Evolutionary conservation across 352 stramenopile genomes (phyloP), one percentile per base, ranked within the genome.

Genomic region (Thraustochytrium sp.): DNA sequence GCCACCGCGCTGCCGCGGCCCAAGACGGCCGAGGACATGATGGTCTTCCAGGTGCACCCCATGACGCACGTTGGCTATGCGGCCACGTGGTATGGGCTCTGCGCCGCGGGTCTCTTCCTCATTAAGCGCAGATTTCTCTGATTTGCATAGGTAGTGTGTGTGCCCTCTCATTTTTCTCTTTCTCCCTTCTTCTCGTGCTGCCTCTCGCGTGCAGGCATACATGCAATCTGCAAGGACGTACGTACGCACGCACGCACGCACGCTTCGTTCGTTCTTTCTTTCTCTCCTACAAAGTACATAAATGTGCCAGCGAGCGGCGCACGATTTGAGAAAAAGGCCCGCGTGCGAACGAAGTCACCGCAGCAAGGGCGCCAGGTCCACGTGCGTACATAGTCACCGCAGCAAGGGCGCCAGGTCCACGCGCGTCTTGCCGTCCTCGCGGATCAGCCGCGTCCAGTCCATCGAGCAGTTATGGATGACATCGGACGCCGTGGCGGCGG

Each of bases 81-180:
- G 26, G 72, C 73, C 18, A 85, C 82, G 11, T 85, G 82, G 82
- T 84, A 59, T 49, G 72, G 72, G 11, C 40, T 85, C 44, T 82
- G 73, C 38, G 38, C 36, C n/a, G 62, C 82, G 16, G 82, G 46
- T 2, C 56, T 84, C 34, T 29, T 68, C 23, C 48, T 85, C 26
- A 65, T 74, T 23, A 13, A 40, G 29, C 34, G 51, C 11, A 21
- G 75, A 8, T 84, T 84, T 34, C 49, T 84, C 75, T 13, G 34
- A n/a, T 21, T 11, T 5, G 44, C 8, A n/a, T 37, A 36, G 5
- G 34, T 21, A 63, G 5, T 11, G n/a, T 23, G 48, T 55, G 16
- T 55, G 48, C 48, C 16, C n/a, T 55, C n/a, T 23, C 48, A n/a
- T 55, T 55, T 0, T n/a, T n/a, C n/a, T n/a, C n/a, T n/a, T n/a